Evolutionary conservation across 169 alveolate genomes (phyloP), one percentile per base, ranked within the genome.

Genomic region (Sarcocystis neurona): DNA sequence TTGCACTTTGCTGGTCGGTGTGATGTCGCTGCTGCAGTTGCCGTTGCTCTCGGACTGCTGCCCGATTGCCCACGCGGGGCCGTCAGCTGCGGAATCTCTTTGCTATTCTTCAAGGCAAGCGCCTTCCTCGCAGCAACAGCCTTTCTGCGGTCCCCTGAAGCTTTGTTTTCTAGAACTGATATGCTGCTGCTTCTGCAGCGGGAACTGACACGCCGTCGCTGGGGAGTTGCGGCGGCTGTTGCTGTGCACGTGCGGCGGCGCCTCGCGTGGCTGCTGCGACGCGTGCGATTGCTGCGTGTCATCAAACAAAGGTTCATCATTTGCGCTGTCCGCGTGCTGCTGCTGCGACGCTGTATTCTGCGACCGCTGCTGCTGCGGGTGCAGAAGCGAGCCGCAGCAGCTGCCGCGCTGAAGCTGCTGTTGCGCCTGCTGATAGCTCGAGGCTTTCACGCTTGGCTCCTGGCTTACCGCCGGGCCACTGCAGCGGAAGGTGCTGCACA

Each of bases 91-190:
- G 89, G 89, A 30, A 72, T 39, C 46, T 84, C 89, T 5, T 70
- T 84, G 23, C 39, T 84, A 41, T 84, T 79, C 39, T 84, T 84
- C 82, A 84, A 84, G 80, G 89, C 72, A 20, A 39, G 50, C 32
- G 63, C 79, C 39, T 84, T 46, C 50, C 79, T 66, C 2, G 89
- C 72, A 18, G 89, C 89, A 0, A 37, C 89, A 1, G 70, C 60
- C 41, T 18, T 84, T 43, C n/a, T 84, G 79, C 43, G 79, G n/a
- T 44, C 60, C 27, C 89, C 89, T 10, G 70, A 27, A 5, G 15
- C 72, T n/a, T 63, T 84, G 18, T 84, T 84, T 48, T 10, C 41
- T 30, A 50, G 82, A 20, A 47, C 89, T 2, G 58, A 30, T 37
- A 63, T 47, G n/a, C 37, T 84, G 6, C 56, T 70, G 32, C 82